phyloP scores from a whole-genome alignment of 495 filamentous ascomycete species.

The Tetracladium setigerum region DNA sequence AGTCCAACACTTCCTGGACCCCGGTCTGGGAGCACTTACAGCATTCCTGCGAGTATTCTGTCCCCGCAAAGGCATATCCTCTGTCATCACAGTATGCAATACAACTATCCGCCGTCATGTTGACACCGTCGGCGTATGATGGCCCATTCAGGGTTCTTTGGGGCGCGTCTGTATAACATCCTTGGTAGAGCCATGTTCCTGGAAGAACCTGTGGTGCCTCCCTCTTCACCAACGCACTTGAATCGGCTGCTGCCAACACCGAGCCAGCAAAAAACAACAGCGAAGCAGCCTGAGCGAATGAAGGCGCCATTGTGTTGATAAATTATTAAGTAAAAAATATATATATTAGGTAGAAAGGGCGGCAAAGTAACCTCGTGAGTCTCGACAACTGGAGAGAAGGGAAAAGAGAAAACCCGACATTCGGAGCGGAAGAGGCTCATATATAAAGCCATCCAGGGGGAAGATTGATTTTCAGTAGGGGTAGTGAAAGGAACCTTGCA shows the following conservation, averaged over 20 bases:
- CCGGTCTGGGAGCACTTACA: slow-evolving; percentile 4
- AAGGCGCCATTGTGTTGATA: slow-evolving; percentile 3
- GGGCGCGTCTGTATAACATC: slow-evolving; percentile 14
- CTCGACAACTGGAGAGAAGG: background rate
- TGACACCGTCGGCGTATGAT: slow-evolving; percentile 4
- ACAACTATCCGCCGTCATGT: slow-evolving; percentile 35
- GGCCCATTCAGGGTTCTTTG: background rate
- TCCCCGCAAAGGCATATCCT: slow-evolving; percentile 32
- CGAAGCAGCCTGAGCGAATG: slow-evolving; percentile 3
- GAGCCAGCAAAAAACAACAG: background rate
- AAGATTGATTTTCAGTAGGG: background rate
- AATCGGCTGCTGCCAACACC: background rate
- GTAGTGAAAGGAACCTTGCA: background rate
- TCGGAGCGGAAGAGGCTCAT: background rate
- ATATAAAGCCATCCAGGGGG: background rate
- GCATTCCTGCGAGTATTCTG: slow-evolving; percentile 27
- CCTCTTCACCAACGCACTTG: background rate
- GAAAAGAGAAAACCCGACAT: background rate
- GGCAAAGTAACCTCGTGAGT: too few relatives aligned
- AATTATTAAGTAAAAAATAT: slow-evolving; percentile 2
- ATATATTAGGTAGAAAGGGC: background rate
- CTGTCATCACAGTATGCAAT: slow-evolving; percentile 26
- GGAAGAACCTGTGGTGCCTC: slow-evolving; percentile 12
- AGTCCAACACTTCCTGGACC: background rate
- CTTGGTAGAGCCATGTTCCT: slow-evolving; percentile 16